Evolutionary conservation across 371 early-diverging fungal species (phyloP).

Genomic region (Syncephalastrum monosporum): DNA sequence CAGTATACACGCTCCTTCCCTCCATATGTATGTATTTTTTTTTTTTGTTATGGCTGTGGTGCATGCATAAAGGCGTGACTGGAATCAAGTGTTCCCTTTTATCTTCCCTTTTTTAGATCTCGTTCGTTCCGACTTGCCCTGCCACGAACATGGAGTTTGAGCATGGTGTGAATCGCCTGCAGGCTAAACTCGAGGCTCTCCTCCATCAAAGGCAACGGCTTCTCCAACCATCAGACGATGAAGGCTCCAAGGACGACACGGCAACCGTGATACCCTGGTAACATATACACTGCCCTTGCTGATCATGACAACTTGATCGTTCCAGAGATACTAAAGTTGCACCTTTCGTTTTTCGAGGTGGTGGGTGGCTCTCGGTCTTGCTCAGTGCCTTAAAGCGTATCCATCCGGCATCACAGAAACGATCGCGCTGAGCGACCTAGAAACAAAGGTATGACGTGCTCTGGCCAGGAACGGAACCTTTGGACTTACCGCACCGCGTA

Average conservation of each 20-base stretch:
- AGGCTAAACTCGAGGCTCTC: not conserved
- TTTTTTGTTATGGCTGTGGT: no score
- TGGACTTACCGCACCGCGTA: not conserved
- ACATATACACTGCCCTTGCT: slow-evolving; percentile 1
- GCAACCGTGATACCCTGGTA: slow-evolving; percentile 16
- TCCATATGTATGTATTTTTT: no score
- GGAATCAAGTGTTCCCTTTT: no score
- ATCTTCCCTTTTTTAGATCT: no score
- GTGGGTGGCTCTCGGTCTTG: slow-evolving; percentile 23
- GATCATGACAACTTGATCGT: not conserved
- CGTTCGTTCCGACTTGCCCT: no score
- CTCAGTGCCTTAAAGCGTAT: slow-evolving; percentile 14
- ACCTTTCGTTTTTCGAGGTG: slow-evolving; percentile 7
- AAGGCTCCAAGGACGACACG: no score
- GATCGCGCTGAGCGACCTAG: slow-evolving; percentile 16
- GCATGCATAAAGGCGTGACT: no score
- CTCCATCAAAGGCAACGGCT: no score
- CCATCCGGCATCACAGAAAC: slow-evolving; percentile 18
- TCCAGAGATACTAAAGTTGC: not conserved
- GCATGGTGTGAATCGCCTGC: slow-evolving; percentile 19
- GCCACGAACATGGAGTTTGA: slow-evolving; percentile 16
- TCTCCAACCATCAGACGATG: no score
- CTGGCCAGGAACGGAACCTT: no score
- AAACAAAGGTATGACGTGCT: slow-evolving; percentile 8
- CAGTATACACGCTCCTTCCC: no score